Percentiles rank a stretch among this genome's conserved stretches.
These are phyloP conservation scores for Trichoderma koningii DNA, from an alignment of 2,329 filamentous ascomycete genomes.

Conservation along the genomic window DNA sequence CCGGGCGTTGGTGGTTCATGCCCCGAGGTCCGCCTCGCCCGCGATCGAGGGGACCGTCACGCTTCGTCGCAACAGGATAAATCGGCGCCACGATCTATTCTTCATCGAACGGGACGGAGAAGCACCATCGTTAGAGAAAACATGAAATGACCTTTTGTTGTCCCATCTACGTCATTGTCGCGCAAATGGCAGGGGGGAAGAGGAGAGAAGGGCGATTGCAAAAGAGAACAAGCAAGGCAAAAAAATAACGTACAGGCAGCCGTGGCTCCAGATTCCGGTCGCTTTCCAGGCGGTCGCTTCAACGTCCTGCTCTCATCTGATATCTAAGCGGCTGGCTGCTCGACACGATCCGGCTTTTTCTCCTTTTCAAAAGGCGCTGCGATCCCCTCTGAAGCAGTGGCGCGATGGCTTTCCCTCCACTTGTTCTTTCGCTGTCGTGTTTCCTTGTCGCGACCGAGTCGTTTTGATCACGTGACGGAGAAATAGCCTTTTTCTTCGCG, in stretches of 20 bases:
- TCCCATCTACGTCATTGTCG: constrained; percentile 35
- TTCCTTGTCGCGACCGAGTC: constrained; percentile 34
- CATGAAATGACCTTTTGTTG: not conserved
- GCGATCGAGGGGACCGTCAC: constrained; percentile 57
- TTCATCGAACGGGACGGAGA: not conserved
- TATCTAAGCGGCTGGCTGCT: constrained; percentile 30
- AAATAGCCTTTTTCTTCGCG: constrained; percentile 12
- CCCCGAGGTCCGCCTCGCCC: constrained; percentile 57
- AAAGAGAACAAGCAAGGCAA: not conserved
- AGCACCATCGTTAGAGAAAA: not conserved
- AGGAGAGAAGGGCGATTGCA: constrained; percentile 22
- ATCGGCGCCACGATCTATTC: constrained; percentile 56
- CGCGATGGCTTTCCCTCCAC: constrained; percentile 19
- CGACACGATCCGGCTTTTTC: constrained; percentile 30
- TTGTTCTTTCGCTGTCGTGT: constrained; percentile 30
- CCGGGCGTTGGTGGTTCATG: constrained; percentile 53
- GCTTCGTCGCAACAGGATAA: constrained; percentile 52
- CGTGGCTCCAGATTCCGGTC: constrained; percentile 36
- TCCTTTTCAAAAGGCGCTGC: constrained; percentile 28
- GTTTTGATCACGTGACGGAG: constrained; percentile 40
- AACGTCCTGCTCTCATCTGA: constrained; percentile 36
- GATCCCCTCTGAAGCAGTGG: constrained; percentile 25
- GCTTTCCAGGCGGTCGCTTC: constrained; percentile 33
- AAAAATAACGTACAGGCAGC: constrained; percentile 38
- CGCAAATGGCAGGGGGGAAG: constrained; percentile 1